Conservation (phyloP, 2,329 filamentous ascomycete genomes). For the Fusarium sp. region DNA sequence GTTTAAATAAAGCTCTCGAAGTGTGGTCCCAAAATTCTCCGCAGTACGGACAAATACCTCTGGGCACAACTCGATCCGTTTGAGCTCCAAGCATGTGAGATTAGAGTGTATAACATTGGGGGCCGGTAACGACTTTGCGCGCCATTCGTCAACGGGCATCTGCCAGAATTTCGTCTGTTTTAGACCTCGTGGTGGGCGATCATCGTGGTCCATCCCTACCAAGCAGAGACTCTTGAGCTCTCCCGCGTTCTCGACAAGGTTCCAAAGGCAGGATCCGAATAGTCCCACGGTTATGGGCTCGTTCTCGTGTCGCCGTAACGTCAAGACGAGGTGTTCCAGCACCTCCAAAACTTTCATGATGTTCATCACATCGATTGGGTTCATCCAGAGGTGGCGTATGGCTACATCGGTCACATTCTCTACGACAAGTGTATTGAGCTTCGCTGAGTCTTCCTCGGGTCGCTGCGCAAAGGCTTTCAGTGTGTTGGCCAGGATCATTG, state of each 20-base stretch:
- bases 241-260: slow-evolving; percentile 56
- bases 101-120: slow-evolving; percentile 49
- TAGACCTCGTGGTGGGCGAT: slow-evolving; percentile 48
- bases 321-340: slow-evolving; percentile 58
- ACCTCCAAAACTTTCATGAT: slow-evolving; percentile 54
- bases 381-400: slow-evolving; percentile 59
- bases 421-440: slow-evolving; percentile 57
- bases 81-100: slow-evolving; percentile 56
- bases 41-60: slow-evolving; percentile 48
- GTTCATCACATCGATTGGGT: slow-evolving; percentile 61
- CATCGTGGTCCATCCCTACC: slow-evolving; percentile 55
- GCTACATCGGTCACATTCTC: slow-evolving; percentile 61
- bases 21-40: slow-evolving; percentile 49
- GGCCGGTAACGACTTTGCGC: slow-evolving; percentile 50
- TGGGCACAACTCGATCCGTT: slow-evolving; percentile 52
- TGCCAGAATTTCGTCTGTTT: slow-evolving; percentile 52
- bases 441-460: slow-evolving; percentile 54
- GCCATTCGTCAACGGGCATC: slow-evolving; percentile 52
- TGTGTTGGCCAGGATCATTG: slow-evolving; percentile 62
- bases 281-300: slow-evolving; percentile 46
- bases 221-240: slow-evolving; percentile 58
- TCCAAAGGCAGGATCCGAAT: slow-evolving; percentile 60
- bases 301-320: slow-evolving; percentile 56
- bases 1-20: slow-evolving; percentile 57
- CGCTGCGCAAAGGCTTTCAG: slow-evolving; percentile 58